These are phyloP conservation scores for Clarireedia hainanense DNA, from an alignment of 2,329 filamentous ascomycete genomes.

Conservation along the genomic window DNA sequence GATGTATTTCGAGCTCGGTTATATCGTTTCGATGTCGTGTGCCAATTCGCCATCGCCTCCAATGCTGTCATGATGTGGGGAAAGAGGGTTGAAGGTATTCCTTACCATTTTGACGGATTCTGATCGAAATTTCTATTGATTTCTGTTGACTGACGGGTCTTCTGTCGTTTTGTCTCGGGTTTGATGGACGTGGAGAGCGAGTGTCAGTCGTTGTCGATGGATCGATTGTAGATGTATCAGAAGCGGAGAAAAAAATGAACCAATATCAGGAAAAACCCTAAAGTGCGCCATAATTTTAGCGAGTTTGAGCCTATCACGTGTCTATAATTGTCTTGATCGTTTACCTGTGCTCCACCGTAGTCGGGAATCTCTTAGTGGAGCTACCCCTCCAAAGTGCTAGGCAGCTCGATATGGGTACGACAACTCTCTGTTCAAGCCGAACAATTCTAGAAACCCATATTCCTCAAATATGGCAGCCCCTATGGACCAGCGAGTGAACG, in stretches of 20 bases:
- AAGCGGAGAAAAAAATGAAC: slow-evolving; percentile 11
- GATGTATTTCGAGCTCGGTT: slow-evolving; percentile 8
- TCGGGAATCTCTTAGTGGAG: not conserved
- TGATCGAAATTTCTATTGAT: slow-evolving; percentile 31
- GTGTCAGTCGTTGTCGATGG: slow-evolving; percentile 31
- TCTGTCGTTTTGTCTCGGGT: slow-evolving; percentile 24
- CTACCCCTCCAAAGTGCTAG: not conserved
- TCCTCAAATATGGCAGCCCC: slow-evolving; percentile 48
- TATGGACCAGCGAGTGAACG: slow-evolving; percentile 57
- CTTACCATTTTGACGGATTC: slow-evolving; percentile 65
- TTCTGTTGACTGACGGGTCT: slow-evolving; percentile 29
- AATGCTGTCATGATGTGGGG: not conserved
- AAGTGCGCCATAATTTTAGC: slow-evolving; percentile 10
- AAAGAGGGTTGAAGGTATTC: slow-evolving; percentile 13
- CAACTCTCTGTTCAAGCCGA: not conserved
- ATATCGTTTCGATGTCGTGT: slow-evolving; percentile 22
- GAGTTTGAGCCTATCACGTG: slow-evolving; percentile 12
- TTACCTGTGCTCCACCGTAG: too few relatives aligned
- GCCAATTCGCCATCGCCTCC: slow-evolving; percentile 20
- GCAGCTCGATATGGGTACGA: not conserved
- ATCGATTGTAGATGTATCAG: slow-evolving; percentile 11
- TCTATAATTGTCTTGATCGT: not conserved
- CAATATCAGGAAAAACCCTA: slow-evolving; percentile 10
- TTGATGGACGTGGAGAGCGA: slow-evolving; percentile 30
- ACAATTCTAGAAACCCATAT: not conserved